Evolutionary conservation across 108 stramenopile genomes (phyloP).

Genomic region (Skeletonema potamos): DNA sequence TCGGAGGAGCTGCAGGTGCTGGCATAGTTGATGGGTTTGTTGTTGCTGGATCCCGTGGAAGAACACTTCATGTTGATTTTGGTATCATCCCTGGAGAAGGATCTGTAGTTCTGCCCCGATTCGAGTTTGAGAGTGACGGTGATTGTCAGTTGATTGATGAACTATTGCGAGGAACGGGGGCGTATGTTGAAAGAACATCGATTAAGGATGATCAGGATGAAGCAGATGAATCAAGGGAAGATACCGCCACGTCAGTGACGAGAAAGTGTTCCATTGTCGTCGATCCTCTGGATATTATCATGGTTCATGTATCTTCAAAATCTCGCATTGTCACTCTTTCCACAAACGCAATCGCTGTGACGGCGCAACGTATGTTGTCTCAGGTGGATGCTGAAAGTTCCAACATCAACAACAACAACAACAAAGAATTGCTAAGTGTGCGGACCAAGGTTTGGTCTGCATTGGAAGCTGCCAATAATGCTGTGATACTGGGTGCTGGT

Average conservation of each 20-base stretch:
- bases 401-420: constrained; percentile 21
- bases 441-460: constrained; percentile 66
- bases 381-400: constrained; percentile 8
- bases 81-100: constrained; percentile 55
- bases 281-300: constrained; percentile 69
- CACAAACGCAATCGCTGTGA: constrained; percentile 55
- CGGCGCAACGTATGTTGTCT: constrained; percentile 28
- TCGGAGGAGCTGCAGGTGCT: constrained; percentile 48
- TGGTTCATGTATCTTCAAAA: constrained; percentile 61
- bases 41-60: constrained; percentile 35
- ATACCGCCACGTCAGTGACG: neutral
- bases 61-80: constrained; percentile 50
- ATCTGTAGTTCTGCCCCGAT: constrained; percentile 57
- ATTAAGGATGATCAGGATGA: constrained; percentile 32
- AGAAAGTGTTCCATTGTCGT: constrained; percentile 37
- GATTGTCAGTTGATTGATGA: constrained; percentile 62
- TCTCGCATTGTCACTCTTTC: constrained; percentile 54
- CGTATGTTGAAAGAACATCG: constrained; percentile 48
- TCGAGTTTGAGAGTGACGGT: constrained; percentile 54
- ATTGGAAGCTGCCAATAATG: constrained; percentile 44
- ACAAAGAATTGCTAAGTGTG: constrained; percentile 2
- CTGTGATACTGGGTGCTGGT: constrained; percentile 54
- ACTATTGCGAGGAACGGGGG: constrained; percentile 41
- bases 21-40: constrained; percentile 64
- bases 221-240: neutral